These are phyloP conservation scores for Nevesoporus exiguus DNA, from an alignment of 768 basidiomycete genomes.

Conservation along the genomic window DNA sequence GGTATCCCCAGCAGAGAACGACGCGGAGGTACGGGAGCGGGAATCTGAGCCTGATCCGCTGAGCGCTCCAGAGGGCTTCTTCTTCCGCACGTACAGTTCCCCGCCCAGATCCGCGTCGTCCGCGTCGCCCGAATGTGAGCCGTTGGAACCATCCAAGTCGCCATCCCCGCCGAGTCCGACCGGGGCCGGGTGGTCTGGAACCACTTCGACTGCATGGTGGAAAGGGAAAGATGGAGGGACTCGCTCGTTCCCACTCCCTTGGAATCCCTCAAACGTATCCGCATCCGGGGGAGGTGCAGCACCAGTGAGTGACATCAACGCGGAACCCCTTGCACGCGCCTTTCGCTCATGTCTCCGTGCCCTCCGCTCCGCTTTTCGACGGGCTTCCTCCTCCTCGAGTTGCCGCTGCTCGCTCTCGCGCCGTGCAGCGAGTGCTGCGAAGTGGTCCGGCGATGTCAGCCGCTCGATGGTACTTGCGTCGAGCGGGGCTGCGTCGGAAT, in stretches of 20 bases:
- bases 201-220: background rate
- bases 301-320: slow-evolving; percentile 34
- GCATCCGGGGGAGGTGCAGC: slow-evolving; percentile 15
- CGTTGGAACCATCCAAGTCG: background rate
- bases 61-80: slow-evolving; percentile 26
- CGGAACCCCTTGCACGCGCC: slow-evolving; percentile 37
- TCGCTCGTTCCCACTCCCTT: slow-evolving; percentile 51
- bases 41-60: slow-evolving; percentile 52
- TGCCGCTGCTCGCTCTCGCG: slow-evolving; percentile 27
- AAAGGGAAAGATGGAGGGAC: background rate
- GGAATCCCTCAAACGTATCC: slow-evolving; percentile 64
- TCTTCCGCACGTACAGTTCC: slow-evolving; percentile 45
- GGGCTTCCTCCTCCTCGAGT: slow-evolving; percentile 37
- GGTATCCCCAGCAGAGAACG: slow-evolving; percentile 32
- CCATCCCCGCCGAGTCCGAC: slow-evolving; percentile 1
- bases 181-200: slow-evolving; percentile 7
- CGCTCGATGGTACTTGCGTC: slow-evolving; percentile 54
- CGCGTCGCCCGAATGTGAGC: slow-evolving; percentile 29
- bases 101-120: slow-evolving; percentile 64
- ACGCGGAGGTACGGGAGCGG: slow-evolving; percentile 58
- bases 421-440: slow-evolving; percentile 28
- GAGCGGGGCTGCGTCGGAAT: slow-evolving; percentile 68
- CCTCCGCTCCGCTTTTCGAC: slow-evolving; percentile 46
- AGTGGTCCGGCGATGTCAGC: slow-evolving; percentile 42
- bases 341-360: slow-evolving; percentile 44